A percentile compares a stretch with the other conserved stretches of the same genome.
phyloP scores from a whole-genome alignment of 75 land plant genomes.

The Cupressus sempervirens region DNA sequence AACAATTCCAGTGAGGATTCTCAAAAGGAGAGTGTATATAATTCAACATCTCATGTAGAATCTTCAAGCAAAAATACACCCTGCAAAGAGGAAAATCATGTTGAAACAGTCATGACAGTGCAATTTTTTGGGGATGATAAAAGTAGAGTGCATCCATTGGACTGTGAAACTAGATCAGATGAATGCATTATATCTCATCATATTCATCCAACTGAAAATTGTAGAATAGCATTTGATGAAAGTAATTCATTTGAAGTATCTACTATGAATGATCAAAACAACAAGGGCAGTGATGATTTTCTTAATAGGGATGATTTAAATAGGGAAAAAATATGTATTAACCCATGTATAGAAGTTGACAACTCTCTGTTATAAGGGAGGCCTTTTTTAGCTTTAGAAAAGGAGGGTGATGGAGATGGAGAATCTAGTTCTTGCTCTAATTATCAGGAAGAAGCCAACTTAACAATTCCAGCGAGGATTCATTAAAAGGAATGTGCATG shows the following conservation, averaged over 20 bases:
- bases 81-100: no score
- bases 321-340: no score
- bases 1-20: no score
- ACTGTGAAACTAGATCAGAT: not conserved
- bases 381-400: no score
- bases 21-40: no score
- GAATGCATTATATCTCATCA: not conserved
- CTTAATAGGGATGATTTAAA: not conserved
- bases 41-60: no score
- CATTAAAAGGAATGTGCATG: not conserved
- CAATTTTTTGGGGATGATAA: no score
- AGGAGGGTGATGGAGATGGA: not conserved
- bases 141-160: not conserved
- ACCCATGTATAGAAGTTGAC: no score
- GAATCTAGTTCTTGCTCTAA: not conserved
- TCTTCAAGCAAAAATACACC: no score
- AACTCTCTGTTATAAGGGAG: no score
- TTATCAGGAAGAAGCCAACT: not conserved
- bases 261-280: not conserved
- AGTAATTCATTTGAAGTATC: not conserved
- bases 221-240: not conserved
- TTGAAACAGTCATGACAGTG: no score
- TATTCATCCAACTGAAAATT: not conserved
- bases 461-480: not conserved
- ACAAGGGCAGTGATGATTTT: not conserved